Evolutionary conservation across 2,329 filamentous ascomycete species (phyloP).

Genomic region (Plenodomus tracheiphilus): DNA sequence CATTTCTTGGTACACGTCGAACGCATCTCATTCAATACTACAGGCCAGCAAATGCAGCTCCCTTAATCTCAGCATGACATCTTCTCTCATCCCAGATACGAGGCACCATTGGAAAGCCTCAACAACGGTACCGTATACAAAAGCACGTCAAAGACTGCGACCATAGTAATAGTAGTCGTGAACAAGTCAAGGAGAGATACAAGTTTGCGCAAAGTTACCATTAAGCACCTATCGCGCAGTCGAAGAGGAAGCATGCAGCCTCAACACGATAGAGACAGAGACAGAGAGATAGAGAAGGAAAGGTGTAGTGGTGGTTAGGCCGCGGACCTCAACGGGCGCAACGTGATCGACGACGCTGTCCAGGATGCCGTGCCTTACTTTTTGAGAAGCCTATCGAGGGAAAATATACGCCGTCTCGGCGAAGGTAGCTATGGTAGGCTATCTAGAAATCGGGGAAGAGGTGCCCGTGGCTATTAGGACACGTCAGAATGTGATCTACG

Average conservation of each 20-base stretch:
- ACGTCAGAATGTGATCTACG: slow-evolving; percentile 34
- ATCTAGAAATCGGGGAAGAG: slow-evolving; percentile 41
- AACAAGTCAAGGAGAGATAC: slow-evolving; percentile 16
- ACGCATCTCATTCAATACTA: background rate
- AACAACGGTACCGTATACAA: slow-evolving; percentile 11
- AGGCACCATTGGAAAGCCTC: slow-evolving; percentile 3
- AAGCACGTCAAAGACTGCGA: slow-evolving; percentile 8
- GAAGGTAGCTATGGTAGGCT: slow-evolving; percentile 1
- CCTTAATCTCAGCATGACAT: background rate
- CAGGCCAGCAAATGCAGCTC: background rate
- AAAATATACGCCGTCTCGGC: slow-evolving; percentile 1
- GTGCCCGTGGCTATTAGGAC: slow-evolving; percentile 39
- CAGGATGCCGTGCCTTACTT: slow-evolving; percentile 12
- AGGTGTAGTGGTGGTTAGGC: background rate
- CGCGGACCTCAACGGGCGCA: slow-evolving; percentile 13
- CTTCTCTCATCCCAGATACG: background rate
- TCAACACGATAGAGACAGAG: background rate
- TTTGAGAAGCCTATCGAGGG: slow-evolving; percentile 3
- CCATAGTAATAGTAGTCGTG: slow-evolving; percentile 4
- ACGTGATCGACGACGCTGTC: slow-evolving; percentile 10
- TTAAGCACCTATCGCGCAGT: background rate
- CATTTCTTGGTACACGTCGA: background rate
- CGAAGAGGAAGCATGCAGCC: background rate
- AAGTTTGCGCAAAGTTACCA: slow-evolving; percentile 1
- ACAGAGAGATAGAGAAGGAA: background rate